Evolutionary conservation across 495 filamentous ascomycete genomes (phyloP), one percentile per base, ranked within the genome.

Genomic region (Massariosphaeria phaeospora): DNA sequence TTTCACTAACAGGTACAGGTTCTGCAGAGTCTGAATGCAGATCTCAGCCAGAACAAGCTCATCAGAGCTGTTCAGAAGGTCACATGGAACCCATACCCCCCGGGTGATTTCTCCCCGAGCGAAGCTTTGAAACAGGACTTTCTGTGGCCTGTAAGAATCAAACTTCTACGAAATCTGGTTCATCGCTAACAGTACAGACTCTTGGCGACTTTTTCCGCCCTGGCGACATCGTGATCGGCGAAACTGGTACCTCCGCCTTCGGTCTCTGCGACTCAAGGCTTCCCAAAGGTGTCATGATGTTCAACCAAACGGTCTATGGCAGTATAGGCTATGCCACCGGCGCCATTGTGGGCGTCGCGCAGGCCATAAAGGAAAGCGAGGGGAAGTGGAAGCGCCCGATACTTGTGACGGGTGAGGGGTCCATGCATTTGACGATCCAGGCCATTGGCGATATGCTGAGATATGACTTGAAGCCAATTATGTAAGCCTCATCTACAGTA

Each of bases 361-460:
- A 71, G n/a, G 72, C 73, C 0, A 61, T 60, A 11, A 57, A 67
- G 33, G 90, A 95, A 69, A 87, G 86, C 17, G 85, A 78, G 50
- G 42, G 42, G 11, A 42, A 43, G 24, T 47, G 39, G 48, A 66
- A 64, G 15, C 62, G 72, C 20, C 24, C 66, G 1, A 62, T 74
- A 13, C 61, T 75, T 1, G 41, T 76, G 35, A 69, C 70, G 0
- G 72, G 71, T 23, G 71, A 74, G 33, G 73, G 72, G 21, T 63
- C 57, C 43, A 62, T 75, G 33, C 74, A 75, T 45, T 56, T 76
- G 39, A 74, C 70, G 4, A 62, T 66, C 3, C 73, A 76, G 58
- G 69, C 68, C 1, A 60, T 75, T 35, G 63, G 65, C 0, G 57
- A 70, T 17, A 56, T 72, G 59, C 61, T 70, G 20, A 62, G 69